A percentile compares a stretch with the other conserved stretches of the same genome.
Conservation (phyloP, 768 basidiomycete genomes). For the Naganishia kalamii region DNA sequence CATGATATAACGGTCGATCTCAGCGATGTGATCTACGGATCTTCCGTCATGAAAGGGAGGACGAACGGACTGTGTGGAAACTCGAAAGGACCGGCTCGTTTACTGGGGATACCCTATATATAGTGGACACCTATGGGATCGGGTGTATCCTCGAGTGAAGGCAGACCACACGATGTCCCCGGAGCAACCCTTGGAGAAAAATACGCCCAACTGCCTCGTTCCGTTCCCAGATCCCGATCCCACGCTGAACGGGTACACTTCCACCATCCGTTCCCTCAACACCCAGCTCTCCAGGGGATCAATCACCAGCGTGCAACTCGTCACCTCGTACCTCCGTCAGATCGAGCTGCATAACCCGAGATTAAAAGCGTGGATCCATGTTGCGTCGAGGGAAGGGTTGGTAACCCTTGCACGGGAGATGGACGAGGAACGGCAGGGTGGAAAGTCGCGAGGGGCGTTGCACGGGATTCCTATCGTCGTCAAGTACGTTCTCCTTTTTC, state of each 20-base stretch:
- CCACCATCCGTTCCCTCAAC: neutral
- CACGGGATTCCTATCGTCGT: constrained; percentile 9
- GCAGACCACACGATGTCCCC: too few relatives aligned
- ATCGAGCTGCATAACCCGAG: constrained; percentile 20
- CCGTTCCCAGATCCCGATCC: neutral
- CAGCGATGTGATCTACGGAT: too few relatives aligned
- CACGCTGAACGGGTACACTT: neutral
- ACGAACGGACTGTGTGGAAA: too few relatives aligned
- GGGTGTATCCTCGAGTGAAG: too few relatives aligned
- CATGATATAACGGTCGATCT: too few relatives aligned
- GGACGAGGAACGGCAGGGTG: constrained; percentile 1
- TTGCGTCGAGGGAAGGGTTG: constrained; percentile 22
- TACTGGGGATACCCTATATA: too few relatives aligned
- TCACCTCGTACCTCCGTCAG: constrained; percentile 20
- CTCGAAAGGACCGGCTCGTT: too few relatives aligned
- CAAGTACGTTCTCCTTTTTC: neutral
- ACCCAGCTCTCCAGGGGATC: neutral
- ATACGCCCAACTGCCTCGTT: neutral
- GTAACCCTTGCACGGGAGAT: constrained; percentile 17
- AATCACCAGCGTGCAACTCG: neutral
- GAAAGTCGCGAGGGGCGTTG: neutral
- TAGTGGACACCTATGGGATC: too few relatives aligned
- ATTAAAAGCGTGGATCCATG: constrained; percentile 20
- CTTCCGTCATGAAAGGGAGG: too few relatives aligned
- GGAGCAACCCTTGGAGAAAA: too few relatives aligned